Base-by-base conservation (phyloP, 371 early-diverging fungal species). In the Batrachochytrium dendrobatidis region DNA sequence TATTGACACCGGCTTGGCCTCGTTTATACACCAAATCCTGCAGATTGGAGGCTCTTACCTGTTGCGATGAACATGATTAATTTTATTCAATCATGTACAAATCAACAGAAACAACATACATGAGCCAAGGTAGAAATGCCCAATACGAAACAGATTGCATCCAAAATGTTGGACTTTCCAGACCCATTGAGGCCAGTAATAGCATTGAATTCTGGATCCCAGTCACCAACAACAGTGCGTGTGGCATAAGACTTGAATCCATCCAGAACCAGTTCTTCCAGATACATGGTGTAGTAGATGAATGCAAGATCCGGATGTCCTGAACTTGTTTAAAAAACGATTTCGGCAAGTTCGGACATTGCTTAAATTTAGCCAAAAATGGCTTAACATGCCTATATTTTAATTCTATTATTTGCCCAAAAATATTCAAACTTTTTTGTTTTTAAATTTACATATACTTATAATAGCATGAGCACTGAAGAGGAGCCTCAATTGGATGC, bases 151-250 rank as follows among this genome's bases (percentile, higher is more conserved):
- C 99, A 95, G 65, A 99, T 96, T 26, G 98, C 96, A 71, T 99
- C 99, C 28, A 99, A 79, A 53, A 99, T 91, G 77, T 99, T 99
- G 22, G 96, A 96, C 72, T 99, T 99, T 39, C 99, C 99, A 4
- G 95, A 91, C 25, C 99, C 99, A 71, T 99, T 99, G 34, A 99
- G 81, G 34, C 99, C 99, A 3, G 99, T 99, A 64, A 99, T 98
- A 29, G 99, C 99, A 69, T 96, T 99, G 75, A 99, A 99, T 61
- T 92, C 86, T 3, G 90, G 86, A 73, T 95, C 95, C 94, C 95
- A 97, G 26, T 92, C 92, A 20, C 87, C 83, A 54, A 97, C 94
- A 58, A 92, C 90, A 1, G 95, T 95, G 49, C 96, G 85, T 12
- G 90, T 85, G 1, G 95, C 94, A 71, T 98, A 98, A 0, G 94